These are phyloP conservation scores for Xylaria sp. DNA, from an alignment of 2,329 filamentous ascomycete species.

Conservation along the genomic window DNA sequence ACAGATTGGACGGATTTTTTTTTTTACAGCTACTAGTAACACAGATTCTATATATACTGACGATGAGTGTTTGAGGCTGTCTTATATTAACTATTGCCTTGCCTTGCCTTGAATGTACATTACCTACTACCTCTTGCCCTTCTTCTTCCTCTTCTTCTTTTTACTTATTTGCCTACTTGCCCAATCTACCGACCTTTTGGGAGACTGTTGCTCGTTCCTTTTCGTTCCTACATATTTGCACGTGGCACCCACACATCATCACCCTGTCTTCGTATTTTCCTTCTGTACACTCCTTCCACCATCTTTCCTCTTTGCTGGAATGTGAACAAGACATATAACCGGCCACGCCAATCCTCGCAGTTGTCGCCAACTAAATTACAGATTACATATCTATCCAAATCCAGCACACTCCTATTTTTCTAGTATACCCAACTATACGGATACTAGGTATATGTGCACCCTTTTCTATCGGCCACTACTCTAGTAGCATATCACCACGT, in stretches of 20 bases:
- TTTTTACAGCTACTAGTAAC: constrained; percentile 19
- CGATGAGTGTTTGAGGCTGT: constrained; percentile 35
- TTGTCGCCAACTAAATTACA: constrained; percentile 8
- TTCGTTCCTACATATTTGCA: constrained; percentile 14
- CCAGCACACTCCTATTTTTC: not conserved
- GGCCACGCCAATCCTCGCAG: not conserved
- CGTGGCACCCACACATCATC: constrained; percentile 4
- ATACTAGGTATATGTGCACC: constrained; percentile 1
- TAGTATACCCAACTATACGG: not conserved
- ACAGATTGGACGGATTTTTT: constrained; percentile 34
- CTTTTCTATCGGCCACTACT: constrained; percentile 2
- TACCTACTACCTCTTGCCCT: not conserved
- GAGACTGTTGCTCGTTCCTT: not conserved
- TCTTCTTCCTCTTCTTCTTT: constrained; percentile 3
- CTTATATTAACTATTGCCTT: constrained; percentile 23
- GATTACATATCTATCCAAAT: not conserved
- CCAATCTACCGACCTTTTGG: not conserved
- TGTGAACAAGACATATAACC: constrained; percentile 16
- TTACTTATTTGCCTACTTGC: not conserved
- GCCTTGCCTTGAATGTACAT: not conserved
- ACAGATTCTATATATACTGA: constrained; percentile 37
- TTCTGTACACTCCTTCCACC: not conserved
- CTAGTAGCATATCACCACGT: constrained; percentile 11
- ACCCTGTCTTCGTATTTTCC: not conserved
- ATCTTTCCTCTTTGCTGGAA: not conserved